These are phyloP conservation scores for Maudiozyma saulgeensis DNA, from an alignment of 805 yeast species.

Conservation along the genomic window DNA sequence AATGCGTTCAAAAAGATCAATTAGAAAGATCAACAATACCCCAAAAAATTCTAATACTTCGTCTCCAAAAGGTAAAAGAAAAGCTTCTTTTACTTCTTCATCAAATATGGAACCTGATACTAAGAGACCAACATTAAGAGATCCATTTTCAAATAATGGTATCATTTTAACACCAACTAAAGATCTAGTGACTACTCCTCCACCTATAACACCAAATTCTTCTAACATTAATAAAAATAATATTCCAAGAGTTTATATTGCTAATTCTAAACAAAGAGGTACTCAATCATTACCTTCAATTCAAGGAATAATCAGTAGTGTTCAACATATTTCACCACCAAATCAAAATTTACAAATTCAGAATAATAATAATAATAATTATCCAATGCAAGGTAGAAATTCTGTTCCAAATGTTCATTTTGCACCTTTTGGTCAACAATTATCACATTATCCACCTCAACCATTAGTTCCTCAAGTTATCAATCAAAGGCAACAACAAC, in stretches of 20 bases:
- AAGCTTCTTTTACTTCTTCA: neutral
- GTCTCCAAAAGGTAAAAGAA: neutral
- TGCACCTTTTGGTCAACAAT: neutral
- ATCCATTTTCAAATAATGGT: neutral
- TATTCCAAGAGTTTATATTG: neutral
- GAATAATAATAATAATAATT: neutral
- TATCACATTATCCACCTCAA: neutral
- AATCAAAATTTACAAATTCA: neutral
- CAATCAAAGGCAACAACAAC: neutral
- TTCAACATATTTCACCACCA: neutral
- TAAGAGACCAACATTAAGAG: neutral
- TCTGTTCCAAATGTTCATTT: neutral
- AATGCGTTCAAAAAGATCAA: neutral
- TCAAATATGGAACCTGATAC: neutral
- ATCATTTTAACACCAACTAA: neutral
- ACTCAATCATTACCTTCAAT: conserved; percentile 4
- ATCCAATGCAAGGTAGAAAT: neutral
- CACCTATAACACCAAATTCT: neutral
- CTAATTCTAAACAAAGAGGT: neutral
- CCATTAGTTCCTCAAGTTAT: neutral
- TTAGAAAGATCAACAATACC: neutral
- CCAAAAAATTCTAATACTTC: neutral
- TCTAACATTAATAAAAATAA: neutral
- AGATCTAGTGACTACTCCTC: neutral
- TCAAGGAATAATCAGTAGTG: neutral